Evolutionary conservation across 306 rosid genomes (phyloP).

Genomic region (Leucaena leucocephala): DNA sequence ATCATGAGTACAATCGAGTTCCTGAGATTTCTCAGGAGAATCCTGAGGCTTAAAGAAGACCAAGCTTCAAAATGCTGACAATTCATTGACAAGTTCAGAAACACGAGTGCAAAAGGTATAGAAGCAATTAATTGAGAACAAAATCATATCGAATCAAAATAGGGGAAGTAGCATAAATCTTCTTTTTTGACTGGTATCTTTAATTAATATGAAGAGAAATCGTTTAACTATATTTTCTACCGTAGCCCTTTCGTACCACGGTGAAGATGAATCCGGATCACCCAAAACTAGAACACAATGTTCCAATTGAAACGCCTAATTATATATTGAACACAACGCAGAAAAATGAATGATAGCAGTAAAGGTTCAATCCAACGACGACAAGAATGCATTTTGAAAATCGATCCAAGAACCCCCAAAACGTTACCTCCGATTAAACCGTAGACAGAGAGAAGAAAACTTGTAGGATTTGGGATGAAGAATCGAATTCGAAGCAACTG

Average conservation of each 20-base stretch:
- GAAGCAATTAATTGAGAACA: neutral
- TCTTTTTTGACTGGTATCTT: neutral
- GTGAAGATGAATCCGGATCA: slow-evolving; percentile 28
- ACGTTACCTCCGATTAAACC: slow-evolving; percentile 21
- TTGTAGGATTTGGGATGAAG: neutral
- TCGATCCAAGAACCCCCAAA: neutral
- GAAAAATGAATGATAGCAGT: slow-evolving; percentile 10
- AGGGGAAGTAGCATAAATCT: neutral
- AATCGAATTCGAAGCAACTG: neutral
- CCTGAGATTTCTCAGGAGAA: neutral
- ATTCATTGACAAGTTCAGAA: neutral
- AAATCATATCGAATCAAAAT: neutral
- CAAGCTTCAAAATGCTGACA: neutral
- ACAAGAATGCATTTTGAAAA: neutral
- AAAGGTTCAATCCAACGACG: neutral
- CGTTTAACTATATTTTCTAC: neutral
- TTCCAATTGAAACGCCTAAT: neutral
- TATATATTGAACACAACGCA: neutral
- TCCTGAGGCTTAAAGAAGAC: neutral
- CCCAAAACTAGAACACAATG: neutral
- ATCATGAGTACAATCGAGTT: neutral
- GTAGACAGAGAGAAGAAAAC: neutral
- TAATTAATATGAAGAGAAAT: neutral
- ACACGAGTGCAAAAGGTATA: neutral
- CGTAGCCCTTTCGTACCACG: neutral